phyloP scores from a whole-genome alignment of 2,329 filamentous ascomycete species.

The Cercospora citrullina region DNA sequence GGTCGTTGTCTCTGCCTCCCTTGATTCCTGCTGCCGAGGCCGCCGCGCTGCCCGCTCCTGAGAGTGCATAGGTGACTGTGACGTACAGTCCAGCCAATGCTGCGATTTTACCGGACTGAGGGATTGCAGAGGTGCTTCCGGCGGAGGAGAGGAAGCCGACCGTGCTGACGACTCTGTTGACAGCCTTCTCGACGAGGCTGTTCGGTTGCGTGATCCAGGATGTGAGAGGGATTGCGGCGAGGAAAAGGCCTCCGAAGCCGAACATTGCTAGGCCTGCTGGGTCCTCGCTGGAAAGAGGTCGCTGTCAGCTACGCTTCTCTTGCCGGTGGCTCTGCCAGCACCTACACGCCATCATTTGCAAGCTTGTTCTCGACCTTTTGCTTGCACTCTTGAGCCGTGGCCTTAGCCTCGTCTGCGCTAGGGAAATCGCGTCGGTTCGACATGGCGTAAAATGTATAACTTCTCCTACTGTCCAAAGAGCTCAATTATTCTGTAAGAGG shows the following conservation, averaged over 20 bases:
- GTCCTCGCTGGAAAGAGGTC: constrained; percentile 22
- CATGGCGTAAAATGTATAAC: not conserved
- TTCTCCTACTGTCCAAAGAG: not conserved
- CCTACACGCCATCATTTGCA: constrained; percentile 35
- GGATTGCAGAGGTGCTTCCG: constrained; percentile 22
- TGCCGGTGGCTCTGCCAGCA: not conserved
- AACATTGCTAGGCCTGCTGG: constrained; percentile 31
- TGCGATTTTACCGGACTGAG: constrained; percentile 33
- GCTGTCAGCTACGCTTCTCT: not conserved
- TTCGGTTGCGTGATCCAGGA: constrained; percentile 32
- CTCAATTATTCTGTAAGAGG: not conserved
- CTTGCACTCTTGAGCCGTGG: constrained; percentile 20
- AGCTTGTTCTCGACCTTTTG: constrained; percentile 26
- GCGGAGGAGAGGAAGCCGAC: constrained; percentile 31
- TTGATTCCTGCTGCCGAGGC: constrained; percentile 28
- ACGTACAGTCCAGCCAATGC: constrained; percentile 34
- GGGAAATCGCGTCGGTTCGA: constrained; percentile 10
- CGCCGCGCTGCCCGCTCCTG: constrained; percentile 32
- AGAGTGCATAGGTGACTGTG: constrained; percentile 34
- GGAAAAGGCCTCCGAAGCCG: constrained; percentile 33
- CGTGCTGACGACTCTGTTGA: constrained; percentile 31
- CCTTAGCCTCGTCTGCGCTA: constrained; percentile 18
- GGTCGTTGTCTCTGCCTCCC: constrained; percentile 33
- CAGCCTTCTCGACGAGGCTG: constrained; percentile 31
- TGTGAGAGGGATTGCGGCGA: constrained; percentile 35